Evolutionary conservation across 768 basidiomycete species (phyloP), one percentile per base, ranked within the genome.

Genomic region (Chlorophyllum brunneum): DNA sequence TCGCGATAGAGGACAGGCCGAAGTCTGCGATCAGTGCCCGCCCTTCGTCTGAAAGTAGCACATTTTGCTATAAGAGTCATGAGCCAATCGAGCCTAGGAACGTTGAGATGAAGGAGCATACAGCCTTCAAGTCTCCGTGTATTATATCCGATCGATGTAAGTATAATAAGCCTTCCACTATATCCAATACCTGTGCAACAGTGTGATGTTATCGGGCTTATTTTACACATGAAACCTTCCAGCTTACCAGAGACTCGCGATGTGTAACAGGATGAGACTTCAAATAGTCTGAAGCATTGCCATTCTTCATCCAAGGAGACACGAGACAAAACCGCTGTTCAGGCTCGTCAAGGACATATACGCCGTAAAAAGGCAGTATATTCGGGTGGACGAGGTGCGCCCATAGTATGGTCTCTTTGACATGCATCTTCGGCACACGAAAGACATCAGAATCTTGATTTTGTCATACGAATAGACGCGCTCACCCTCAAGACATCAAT

Each of bases 361-460:
- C 44, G 1, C 71, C 70, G 56, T 66, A 64, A 22, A 73, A 54
- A 2, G 69, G 70, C 20, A 73, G 56, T 24, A 73, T 64, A 31
- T 72, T 70, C 0, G 61, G 57, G 47, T 74, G 72, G 0, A 48
- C 57, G 5, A 73, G 42, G 49, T 68, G 62, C 3, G 59, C 59
- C 70, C 71, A 74, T 41, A 66, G 36, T 15, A 67, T 55, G 11
- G 66, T 67, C 38, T 74, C 72, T 5, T 40, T 29, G 18, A 30
- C 27, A 18, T 11, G 29, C 9, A 5, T 22, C 38, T 49, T 39
- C 16, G 5, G n/a, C 16, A 6, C 23, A 16, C 37, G 10, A 48
- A 8, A 8, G 37, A 15, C 1, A 18, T 11, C n/a, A n/a, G n/a
- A n/a, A n/a, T n/a, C n/a, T n/a, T n/a, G n/a, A n/a, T 7, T 11